Conservation (phyloP, 225 moss, liverwort and hornwort species). For the Neckera pumila region DNA sequence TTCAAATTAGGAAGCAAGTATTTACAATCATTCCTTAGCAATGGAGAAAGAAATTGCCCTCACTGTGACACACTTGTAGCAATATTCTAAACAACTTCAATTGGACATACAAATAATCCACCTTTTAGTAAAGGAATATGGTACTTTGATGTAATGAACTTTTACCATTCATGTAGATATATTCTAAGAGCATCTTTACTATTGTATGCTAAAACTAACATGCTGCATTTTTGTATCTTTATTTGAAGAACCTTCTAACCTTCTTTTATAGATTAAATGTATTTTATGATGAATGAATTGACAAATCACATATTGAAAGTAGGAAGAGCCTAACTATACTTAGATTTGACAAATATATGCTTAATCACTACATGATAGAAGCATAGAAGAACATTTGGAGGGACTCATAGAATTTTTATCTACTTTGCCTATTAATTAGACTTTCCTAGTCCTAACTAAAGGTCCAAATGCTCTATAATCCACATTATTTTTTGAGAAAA, state of each 20-base stretch:
- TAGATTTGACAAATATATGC: not conserved
- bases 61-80: rapidly evolving
- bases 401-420: not conserved
- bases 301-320: not conserved
- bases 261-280: not conserved
- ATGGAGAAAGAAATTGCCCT: not conserved
- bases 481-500: not conserved
- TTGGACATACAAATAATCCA: not conserved
- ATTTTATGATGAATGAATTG: rapidly evolving
- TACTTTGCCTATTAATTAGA: not conserved
- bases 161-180: not conserved
- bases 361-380: not conserved
- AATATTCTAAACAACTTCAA: not conserved
- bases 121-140: not conserved
- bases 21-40: not conserved
- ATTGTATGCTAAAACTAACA: too few relatives aligned
- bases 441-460: rapidly evolving
- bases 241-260: not conserved
- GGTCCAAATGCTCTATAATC: rapidly evolving
- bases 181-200: not conserved
- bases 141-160: not conserved
- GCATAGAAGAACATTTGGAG: not conserved
- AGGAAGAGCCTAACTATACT: not conserved
- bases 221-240: not conserved
- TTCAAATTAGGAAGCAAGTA: not conserved